Evolutionary conservation across 139 green algal species (phyloP).

Genomic region (Chlorella sorokiniana): DNA sequence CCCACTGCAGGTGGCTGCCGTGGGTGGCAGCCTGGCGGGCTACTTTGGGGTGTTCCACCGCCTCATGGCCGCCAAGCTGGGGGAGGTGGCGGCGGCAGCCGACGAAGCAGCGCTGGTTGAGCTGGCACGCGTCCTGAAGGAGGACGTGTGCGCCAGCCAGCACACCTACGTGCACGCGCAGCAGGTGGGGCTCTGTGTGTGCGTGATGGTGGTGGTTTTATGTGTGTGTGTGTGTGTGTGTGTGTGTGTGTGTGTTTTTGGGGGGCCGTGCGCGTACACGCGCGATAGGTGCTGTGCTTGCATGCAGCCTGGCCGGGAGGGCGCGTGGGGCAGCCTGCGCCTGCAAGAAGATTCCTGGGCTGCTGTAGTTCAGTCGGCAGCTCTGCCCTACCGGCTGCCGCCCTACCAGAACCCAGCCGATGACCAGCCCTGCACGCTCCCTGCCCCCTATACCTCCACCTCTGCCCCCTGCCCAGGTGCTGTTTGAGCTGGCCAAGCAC

Average conservation of each 20-base stretch:
- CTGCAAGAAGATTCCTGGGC: too few relatives aligned
- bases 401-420: too few relatives aligned
- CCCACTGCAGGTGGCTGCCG: conserved; percentile 50
- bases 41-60: conserved; percentile 84
- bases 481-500: conserved; percentile 33
- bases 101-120: neutral
- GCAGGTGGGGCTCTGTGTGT: conserved; percentile 37
- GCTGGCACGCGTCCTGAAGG: conserved; percentile 27
- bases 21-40: conserved; percentile 63
- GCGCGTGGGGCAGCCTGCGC: too few relatives aligned
- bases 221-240: too few relatives aligned
- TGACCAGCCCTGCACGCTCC: neutral
- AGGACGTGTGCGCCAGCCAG: conserved; percentile 49
- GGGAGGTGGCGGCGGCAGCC: neutral
- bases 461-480: neutral
- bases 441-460: neutral
- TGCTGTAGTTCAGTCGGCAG: too few relatives aligned
- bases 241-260: too few relatives aligned
- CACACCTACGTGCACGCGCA: conserved; percentile 79
- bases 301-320: too few relatives aligned
- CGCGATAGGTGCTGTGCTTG: too few relatives aligned
- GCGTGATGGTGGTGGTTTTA: too few relatives aligned
- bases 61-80: conserved; percentile 46
- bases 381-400: too few relatives aligned
- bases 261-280: too few relatives aligned